phyloP scores from a whole-genome alignment of 768 basidiomycete species.

The Tulasnella sp. region DNA sequence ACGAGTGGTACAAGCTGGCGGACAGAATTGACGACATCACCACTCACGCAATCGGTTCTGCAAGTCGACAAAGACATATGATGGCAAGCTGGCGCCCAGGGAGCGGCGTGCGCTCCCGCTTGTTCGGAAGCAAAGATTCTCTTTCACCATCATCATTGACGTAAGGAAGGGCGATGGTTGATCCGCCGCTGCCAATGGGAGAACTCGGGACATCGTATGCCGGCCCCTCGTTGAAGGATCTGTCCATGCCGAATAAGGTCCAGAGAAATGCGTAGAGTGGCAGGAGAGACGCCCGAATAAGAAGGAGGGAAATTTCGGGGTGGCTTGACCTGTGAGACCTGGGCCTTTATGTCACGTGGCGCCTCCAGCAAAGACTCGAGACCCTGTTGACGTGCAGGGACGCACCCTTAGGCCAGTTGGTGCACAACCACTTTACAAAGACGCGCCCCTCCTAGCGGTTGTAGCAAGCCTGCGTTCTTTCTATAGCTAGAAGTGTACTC shows the following conservation, averaged over 20 bases:
- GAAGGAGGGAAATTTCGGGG: not conserved
- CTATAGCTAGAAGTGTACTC: too few species aligned
- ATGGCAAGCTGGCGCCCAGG: constrained; percentile 18
- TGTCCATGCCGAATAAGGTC: too few species aligned
- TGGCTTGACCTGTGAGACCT: not conserved
- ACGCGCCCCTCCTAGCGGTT: too few species aligned
- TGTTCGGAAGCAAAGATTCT: not conserved
- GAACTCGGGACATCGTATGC: not conserved
- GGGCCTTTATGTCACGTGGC: too few species aligned
- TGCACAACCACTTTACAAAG: too few species aligned
- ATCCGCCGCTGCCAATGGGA: not conserved
- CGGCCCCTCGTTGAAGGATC: not conserved
- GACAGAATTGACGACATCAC: not conserved
- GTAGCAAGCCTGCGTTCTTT: too few species aligned
- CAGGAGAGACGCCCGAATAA: not conserved
- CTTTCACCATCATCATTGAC: not conserved
- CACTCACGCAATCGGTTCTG: constrained; percentile 19
- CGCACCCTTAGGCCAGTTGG: too few species aligned
- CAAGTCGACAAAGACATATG: constrained; percentile 16
- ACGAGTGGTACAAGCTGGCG: not conserved
- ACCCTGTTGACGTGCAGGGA: too few species aligned
- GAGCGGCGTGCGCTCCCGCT: constrained; percentile 13
- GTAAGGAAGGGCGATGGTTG: not conserved
- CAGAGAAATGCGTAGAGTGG: not conserved
- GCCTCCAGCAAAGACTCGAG: too few species aligned